Base-by-base conservation (phyloP, 257 asterid species). In the Paulownia fortunei region DNA sequence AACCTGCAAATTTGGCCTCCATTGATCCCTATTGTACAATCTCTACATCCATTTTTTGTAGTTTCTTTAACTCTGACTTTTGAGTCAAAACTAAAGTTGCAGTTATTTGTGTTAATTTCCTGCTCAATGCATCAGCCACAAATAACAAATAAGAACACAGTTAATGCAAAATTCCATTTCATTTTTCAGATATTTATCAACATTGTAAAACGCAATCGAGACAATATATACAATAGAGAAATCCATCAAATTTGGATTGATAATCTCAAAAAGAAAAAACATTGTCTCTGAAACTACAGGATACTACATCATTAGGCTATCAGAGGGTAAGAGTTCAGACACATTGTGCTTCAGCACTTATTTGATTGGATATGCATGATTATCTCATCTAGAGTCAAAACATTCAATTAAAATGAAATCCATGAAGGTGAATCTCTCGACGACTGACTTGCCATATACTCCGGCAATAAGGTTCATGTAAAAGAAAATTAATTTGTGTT, bases 281-380 rank as follows among this genome's bases (percentile, higher is more conserved):
- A n/a, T 16, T 2, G 13, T 62, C 44, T 39, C 51, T 19, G 21
- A 58, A 19, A 26, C 44, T 16, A 34, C 9, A 47, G 41, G 59
- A 42, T 55, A 21, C 23, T 9, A 37, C 55, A 77, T 46, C 24
- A 26, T 7, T 27, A 42, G 32, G 68, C 67, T 47, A 56, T 81
- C 55, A 9, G n/a, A 24, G 13, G 52, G 23, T 24, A 51, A 73
- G 37, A 66, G 36, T 24, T 73, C n/a, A 21, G 51, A 30, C 15
- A 2, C 72, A 16, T 46, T 49, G 70, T 78, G 75, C 77, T 73
- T 56, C 72, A 58, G 49, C 67, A 61, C 55, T 75, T 72, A 73
- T 56, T 54, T 11, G 19, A 72, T 6, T 72, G 18, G 67, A 15
- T 21, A 58, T 24, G 55, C 12, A 73, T 2, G 58, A 65, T 5